Evolutionary conservation across 75 land plant genomes (phyloP).

Genomic region (Pinus tabuliformis): DNA sequence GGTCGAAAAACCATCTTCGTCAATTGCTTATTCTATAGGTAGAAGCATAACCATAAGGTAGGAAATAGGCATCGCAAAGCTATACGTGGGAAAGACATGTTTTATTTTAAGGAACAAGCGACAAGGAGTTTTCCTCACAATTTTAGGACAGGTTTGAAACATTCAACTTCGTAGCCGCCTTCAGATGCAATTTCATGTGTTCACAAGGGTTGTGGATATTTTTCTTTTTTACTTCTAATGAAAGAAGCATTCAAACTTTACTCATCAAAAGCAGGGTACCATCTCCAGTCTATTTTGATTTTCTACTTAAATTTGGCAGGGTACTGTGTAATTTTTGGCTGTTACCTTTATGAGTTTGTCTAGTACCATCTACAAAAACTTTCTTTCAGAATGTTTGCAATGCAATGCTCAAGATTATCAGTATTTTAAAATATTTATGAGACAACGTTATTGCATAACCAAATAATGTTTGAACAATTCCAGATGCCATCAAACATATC

Average conservation of each 20-base stretch:
- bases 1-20: too few relatives aligned
- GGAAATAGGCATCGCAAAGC: background rate
- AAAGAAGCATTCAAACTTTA: background rate
- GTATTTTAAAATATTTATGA: background rate
- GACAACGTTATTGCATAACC: background rate
- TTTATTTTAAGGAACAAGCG: background rate
- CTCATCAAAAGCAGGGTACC: background rate
- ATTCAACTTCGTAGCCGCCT: background rate
- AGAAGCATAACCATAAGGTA: background rate
- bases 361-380: background rate
- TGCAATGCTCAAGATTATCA: background rate
- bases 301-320: background rate
- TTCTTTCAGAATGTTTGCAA: background rate
- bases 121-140: background rate
- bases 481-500: background rate
- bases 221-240: background rate
- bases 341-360: background rate
- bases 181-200: background rate
- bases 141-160: background rate
- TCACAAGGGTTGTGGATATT: background rate
- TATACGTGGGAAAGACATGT: background rate
- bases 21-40: background rate
- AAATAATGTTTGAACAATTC: background rate
- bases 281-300: background rate
- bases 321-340: background rate